Percentiles rank a stretch among this genome's conserved stretches.
phyloP scores from a whole-genome alignment of 768 basidiomycete genomes.

The Baorangia bicolor region DNA sequence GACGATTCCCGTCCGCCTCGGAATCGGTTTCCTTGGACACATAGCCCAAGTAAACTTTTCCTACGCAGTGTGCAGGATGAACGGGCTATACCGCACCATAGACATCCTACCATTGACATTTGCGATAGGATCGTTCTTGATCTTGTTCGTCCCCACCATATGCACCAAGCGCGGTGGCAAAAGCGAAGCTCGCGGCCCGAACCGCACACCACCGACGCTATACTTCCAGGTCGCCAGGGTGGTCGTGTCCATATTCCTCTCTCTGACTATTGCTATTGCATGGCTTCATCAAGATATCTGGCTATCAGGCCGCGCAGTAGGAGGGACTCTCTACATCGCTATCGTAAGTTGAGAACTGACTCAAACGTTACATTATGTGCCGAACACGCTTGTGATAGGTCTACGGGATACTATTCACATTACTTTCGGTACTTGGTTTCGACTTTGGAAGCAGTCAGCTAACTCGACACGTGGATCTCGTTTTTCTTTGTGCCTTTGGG shows the following conservation, averaged over 20 bases:
- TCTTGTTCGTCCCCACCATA: neutral
- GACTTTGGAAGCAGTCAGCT: neutral
- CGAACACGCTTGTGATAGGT: no score
- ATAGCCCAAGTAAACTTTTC: neutral
- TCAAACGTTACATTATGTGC: no score
- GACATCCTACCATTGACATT: neutral
- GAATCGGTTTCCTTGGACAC: neutral
- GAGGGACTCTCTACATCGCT: neutral
- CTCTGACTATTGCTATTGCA: neutral
- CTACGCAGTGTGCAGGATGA: neutral
- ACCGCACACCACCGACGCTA: neutral
- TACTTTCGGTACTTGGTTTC: neutral
- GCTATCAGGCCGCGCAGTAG: neutral
- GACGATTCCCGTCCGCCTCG: neutral
- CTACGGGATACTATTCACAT: constrained; percentile 6
- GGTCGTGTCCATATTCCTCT: neutral
- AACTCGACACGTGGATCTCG: constrained; percentile 15
- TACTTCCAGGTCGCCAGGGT: neutral
- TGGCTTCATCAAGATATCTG: neutral
- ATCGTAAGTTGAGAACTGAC: constrained; percentile 8
- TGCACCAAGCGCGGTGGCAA: neutral
- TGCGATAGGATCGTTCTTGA: neutral
- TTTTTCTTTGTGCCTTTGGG: constrained; percentile 4
- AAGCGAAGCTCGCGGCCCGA: neutral
- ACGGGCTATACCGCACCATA: neutral